Evolutionary conservation across 2,329 filamentous ascomycete genomes (phyloP).

Genomic region (Penicillium sp.): DNA sequence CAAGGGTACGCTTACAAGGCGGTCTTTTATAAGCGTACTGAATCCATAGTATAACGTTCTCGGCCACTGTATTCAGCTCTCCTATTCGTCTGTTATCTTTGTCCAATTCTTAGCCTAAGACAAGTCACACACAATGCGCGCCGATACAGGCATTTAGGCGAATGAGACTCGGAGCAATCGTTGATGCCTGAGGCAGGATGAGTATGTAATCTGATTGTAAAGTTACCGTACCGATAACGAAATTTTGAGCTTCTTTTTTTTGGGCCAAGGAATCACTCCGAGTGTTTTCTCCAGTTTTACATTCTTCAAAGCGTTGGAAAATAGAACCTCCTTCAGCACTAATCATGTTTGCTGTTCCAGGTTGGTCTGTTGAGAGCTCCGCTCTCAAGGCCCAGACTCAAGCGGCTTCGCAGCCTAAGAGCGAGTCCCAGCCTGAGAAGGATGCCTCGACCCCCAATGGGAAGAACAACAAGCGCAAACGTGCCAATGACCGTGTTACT

Average conservation of each 20-base stretch:
- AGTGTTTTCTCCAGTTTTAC: background rate
- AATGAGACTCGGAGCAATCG: background rate
- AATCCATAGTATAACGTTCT: background rate
- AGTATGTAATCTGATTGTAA: constrained; percentile 6
- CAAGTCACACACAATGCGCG: background rate
- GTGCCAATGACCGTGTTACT: constrained; percentile 54
- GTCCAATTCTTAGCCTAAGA: background rate
- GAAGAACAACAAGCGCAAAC: constrained; percentile 54
- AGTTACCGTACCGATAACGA: constrained; percentile 14
- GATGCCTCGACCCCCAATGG: constrained; percentile 29
- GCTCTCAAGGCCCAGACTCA: constrained; percentile 68
- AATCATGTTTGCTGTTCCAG: constrained; percentile 82
- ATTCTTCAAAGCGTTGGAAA: background rate
- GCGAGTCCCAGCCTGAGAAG: constrained; percentile 49
- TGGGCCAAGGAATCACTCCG: background rate
- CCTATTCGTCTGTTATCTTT: background rate
- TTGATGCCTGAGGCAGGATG: background rate
- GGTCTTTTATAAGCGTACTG: background rate
- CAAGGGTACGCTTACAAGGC: background rate
- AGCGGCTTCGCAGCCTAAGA: constrained; percentile 58
- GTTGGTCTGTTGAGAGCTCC: constrained; percentile 79
- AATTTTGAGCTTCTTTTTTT: constrained; percentile 8
- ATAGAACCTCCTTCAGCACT: background rate
- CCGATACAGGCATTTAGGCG: background rate
- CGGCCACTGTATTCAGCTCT: background rate